These are phyloP conservation scores for Cyclanthera cordifolia DNA, from an alignment of 306 rosid species.

Conservation along the genomic window DNA sequence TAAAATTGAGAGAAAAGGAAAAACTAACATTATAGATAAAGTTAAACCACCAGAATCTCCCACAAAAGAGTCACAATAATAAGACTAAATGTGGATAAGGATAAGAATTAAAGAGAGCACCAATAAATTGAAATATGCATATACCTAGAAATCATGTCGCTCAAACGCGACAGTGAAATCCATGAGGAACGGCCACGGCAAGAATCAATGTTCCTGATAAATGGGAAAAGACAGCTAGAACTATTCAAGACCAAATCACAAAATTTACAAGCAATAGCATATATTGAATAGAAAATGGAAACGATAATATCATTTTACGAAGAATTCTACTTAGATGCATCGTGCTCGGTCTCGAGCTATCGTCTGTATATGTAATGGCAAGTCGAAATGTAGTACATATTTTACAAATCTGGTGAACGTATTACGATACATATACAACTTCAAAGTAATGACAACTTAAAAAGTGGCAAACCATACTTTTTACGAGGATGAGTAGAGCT, in stretches of 20 bases:
- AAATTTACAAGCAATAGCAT: conserved; percentile 5
- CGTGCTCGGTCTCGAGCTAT: neutral
- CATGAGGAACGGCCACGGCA: neutral
- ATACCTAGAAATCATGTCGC: neutral
- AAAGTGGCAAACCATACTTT: conserved; percentile 19
- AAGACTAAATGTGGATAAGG: conserved; percentile 4
- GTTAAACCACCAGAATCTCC: neutral
- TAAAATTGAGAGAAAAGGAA: no score
- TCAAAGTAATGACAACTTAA: conserved; percentile 17
- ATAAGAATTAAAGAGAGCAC: neutral
- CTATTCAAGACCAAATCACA: neutral
- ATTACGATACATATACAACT: conserved; percentile 26
- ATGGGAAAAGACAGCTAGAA: neutral
- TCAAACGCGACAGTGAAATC: neutral
- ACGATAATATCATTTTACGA: neutral
- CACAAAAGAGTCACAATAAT: neutral
- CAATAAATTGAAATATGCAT: conserved; percentile 9
- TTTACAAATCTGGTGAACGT: conserved; percentile 4
- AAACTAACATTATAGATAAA: neutral
- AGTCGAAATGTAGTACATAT: conserved; percentile 4
- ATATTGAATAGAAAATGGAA: neutral
- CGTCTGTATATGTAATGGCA: neutral
- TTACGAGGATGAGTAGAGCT: conserved; percentile 33
- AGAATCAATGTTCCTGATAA: conserved; percentile 5
- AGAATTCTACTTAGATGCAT: neutral